Evolutionary conservation across 2,329 filamentous ascomycete genomes (phyloP).

Genomic region (Chaetomium olivaceum): DNA sequence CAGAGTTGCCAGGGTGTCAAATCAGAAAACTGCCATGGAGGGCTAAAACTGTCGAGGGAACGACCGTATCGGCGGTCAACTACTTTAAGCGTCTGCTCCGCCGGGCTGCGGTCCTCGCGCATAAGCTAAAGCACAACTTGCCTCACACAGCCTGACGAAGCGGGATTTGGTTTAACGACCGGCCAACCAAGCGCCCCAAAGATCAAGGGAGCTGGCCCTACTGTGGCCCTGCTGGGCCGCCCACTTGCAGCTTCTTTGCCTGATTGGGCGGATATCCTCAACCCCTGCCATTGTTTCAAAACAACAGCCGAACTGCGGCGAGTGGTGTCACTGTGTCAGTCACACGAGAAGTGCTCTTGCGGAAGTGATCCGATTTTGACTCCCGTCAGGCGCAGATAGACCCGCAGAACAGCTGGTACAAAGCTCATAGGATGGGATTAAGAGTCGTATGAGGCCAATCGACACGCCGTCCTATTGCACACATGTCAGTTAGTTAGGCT

Average conservation of each 20-base stretch:
- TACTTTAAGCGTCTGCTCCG: neutral
- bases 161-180: neutral
- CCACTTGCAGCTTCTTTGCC: neutral
- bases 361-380: neutral
- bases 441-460: neutral
- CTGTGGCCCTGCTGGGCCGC: neutral
- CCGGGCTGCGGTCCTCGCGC: neutral
- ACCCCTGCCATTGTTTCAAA: neutral
- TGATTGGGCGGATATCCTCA: neutral
- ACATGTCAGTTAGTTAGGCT: neutral
- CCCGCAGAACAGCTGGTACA: neutral
- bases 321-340: too few relatives aligned
- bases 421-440: neutral
- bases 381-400: neutral
- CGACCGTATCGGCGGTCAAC: neutral
- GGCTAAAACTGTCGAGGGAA: neutral
- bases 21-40: neutral
- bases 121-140: neutral
- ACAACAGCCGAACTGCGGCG: neutral
- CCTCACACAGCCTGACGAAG: neutral
- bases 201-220: neutral
- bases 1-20: neutral
- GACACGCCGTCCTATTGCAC: too few relatives aligned
- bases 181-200: neutral
- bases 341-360: neutral